Percentiles rank a stretch among this genome's conserved stretches.
Evolutionary conservation across 306 rosid species (phyloP).

Genomic region (Cucumis hystrix): DNA sequence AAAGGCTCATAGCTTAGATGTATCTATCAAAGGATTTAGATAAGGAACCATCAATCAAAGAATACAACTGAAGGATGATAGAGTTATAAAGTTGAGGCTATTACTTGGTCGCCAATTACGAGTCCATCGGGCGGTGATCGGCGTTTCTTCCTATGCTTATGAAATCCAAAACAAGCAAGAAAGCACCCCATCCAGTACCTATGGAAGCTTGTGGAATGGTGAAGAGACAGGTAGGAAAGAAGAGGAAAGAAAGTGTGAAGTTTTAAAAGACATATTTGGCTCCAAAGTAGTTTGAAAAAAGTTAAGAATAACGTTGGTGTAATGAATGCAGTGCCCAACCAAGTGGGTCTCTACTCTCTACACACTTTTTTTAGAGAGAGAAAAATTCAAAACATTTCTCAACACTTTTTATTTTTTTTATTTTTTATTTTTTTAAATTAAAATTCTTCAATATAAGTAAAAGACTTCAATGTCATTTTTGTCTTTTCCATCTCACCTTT

Average conservation of each 20-base stretch:
- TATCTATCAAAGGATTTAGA: slow-evolving; percentile 31
- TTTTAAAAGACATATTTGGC: slow-evolving; percentile 41
- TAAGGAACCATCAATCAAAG: neutral
- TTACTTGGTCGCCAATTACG: slow-evolving; percentile 30
- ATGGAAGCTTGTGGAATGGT: neutral
- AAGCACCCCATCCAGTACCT: slow-evolving; percentile 54
- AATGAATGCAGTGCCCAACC: slow-evolving; percentile 30
- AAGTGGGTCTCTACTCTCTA: slow-evolving; percentile 2
- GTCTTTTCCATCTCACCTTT: neutral
- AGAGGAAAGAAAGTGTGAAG: slow-evolving; percentile 8
- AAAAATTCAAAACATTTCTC: neutral
- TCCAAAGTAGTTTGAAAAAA: slow-evolving; percentile 56
- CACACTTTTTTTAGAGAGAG: slow-evolving; percentile 1
- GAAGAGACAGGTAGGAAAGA: neutral
- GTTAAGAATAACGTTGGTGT: slow-evolving; percentile 55
- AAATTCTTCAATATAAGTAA: neutral
- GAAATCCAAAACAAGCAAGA: slow-evolving; percentile 59
- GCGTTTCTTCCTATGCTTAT: slow-evolving; percentile 38
- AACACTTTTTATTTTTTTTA: no score
- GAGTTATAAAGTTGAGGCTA: neutral
- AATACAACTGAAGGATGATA: neutral
- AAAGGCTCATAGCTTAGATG: slow-evolving; percentile 45
- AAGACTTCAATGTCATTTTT: neutral
- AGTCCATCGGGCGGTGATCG: slow-evolving; percentile 33
- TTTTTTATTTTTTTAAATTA: no score